Evolutionary conservation across 305 asterid genomes (phyloP).

Genomic region (Fraxinus baroniana): DNA sequence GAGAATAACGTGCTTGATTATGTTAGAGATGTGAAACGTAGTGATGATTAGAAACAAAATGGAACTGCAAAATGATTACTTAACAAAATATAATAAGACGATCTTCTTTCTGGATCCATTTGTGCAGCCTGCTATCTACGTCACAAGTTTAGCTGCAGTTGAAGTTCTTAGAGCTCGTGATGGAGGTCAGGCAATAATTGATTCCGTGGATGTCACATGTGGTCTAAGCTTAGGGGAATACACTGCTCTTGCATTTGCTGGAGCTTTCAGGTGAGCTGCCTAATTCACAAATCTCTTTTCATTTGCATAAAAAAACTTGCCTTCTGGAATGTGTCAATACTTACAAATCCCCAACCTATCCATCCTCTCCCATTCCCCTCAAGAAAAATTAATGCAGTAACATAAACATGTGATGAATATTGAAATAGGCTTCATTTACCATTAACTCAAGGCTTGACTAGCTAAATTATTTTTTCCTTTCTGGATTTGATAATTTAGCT

Average conservation of each 20-base stretch:
- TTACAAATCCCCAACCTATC: background rate
- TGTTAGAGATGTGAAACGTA: background rate
- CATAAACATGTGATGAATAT: background rate
- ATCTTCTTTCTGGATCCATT: slow-evolving; percentile 19
- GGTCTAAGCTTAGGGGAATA: slow-evolving; percentile 98
- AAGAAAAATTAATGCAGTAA: background rate
- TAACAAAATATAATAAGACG: background rate
- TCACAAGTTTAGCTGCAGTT: slow-evolving; percentile 97
- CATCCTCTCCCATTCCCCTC: background rate
- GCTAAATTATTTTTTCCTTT: background rate
- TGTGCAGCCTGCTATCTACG: slow-evolving; percentile 91
- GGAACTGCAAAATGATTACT: background rate
- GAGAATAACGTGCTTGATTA: background rate
- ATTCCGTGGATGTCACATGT: slow-evolving; percentile 88
- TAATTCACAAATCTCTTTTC: slow-evolving; percentile 15
- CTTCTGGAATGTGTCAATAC: background rate
- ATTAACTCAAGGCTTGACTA: background rate
- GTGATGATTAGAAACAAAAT: background rate
- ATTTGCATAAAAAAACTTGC: background rate
- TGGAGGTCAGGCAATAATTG: slow-evolving; percentile 88
- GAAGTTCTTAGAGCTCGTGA: slow-evolving; percentile 94
- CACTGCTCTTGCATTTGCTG: slow-evolving; percentile 97
- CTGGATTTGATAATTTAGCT: slow-evolving; percentile 46
- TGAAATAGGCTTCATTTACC: background rate
- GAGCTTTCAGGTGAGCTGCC: slow-evolving; percentile 79